Percentiles rank a stretch among this genome's conserved stretches.
phyloP scores from a whole-genome alignment of 1,139 yeast species.

The Sugiyamaella japonica region DNA sequence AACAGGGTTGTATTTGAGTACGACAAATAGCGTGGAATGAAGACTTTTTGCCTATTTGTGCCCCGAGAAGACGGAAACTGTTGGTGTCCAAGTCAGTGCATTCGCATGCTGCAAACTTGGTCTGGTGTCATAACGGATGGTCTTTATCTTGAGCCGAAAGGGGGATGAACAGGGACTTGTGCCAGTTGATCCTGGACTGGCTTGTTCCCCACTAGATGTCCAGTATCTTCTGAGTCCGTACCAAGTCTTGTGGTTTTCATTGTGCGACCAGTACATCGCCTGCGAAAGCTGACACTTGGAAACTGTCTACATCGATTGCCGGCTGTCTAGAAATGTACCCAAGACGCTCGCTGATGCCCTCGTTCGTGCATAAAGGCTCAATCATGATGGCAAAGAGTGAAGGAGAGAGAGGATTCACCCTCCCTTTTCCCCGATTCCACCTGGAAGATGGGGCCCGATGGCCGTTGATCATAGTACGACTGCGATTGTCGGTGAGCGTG shows the following conservation, averaged over 20 bases:
- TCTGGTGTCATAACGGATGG: not conserved
- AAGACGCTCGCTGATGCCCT: not conserved
- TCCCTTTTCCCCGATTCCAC: not conserved
- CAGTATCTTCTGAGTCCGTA: not conserved
- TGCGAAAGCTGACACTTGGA: not conserved
- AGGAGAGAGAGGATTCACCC: not conserved
- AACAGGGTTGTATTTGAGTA: no score
- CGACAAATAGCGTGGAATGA: no score
- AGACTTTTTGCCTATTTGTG: no score
- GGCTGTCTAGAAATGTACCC: not conserved
- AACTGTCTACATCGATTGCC: not conserved
- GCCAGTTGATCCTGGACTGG: not conserved
- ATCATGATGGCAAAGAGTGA: not conserved
- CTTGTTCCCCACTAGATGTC: not conserved
- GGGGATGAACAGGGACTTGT: not conserved
- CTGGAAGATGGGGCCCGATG: not conserved
- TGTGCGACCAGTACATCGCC: not conserved
- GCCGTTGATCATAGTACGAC: not conserved
- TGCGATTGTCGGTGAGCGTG: not conserved
- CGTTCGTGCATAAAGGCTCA: not conserved
- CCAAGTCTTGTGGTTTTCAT: not conserved
- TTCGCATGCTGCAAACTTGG: not conserved
- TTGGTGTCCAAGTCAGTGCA: no score
- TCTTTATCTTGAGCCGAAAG: not conserved
- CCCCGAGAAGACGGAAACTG: no score